A percentile compares a stretch with the other conserved stretches of the same genome.
Evolutionary conservation across 1,284 basidiomycete species (phyloP).

Genomic region (Somion occarium): DNA sequence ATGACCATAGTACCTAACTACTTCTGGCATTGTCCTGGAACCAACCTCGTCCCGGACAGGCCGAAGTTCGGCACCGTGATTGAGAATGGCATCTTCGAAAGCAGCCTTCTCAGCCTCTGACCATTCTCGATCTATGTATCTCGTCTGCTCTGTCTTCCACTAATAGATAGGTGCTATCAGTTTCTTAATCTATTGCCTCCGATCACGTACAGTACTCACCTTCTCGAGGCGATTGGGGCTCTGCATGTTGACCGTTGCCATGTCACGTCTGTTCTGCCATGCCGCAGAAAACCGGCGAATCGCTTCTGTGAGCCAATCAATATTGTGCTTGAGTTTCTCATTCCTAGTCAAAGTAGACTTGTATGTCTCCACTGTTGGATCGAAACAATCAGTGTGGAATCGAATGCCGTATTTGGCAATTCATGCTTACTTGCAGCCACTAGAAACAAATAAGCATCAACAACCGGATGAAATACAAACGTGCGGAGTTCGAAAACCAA

Average conservation of each 20-base stretch:
- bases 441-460: constrained; percentile 22
- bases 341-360: constrained; percentile 48
- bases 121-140: constrained; percentile 71
- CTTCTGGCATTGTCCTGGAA: constrained; percentile 66
- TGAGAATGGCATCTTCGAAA: constrained; percentile 72
- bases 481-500: constrained; percentile 4
- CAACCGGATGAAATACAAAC: constrained; percentile 1
- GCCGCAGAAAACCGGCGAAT: constrained; percentile 65
- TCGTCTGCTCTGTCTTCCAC: constrained; percentile 72
- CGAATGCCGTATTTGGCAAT: not conserved
- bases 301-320: constrained; percentile 78
- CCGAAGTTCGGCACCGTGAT: constrained; percentile 74
- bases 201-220: constrained; percentile 31
- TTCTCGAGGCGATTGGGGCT: constrained; percentile 52
- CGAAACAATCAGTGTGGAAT: not conserved
- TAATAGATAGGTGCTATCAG: constrained; percentile 28
- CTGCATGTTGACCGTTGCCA: constrained; percentile 60
- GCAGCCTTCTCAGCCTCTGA: constrained; percentile 62
- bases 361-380: constrained; percentile 54
- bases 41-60: constrained; percentile 73
- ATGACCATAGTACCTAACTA: constrained; percentile 79
- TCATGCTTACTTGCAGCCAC: constrained; percentile 43
- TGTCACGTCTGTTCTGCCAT: constrained; percentile 45
- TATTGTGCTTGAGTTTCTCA: constrained; percentile 43
- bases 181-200: constrained; percentile 4